phyloP scores from a whole-genome alignment of 1,284 basidiomycete genomes.

The Ustilago curta region DNA sequence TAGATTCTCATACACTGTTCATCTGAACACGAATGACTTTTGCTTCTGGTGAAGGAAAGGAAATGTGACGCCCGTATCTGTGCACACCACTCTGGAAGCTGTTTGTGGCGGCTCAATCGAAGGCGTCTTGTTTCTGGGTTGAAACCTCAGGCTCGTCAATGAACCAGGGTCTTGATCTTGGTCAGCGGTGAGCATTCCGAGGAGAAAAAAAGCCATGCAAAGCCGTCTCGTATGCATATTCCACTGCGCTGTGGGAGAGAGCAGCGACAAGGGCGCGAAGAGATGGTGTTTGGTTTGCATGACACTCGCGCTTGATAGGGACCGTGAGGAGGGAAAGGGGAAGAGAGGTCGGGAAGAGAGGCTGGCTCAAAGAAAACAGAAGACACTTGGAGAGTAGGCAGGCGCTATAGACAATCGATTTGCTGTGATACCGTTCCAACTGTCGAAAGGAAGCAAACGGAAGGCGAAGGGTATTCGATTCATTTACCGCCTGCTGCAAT shows the following conservation, averaged over 20 bases:
- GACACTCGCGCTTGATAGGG: conserved; percentile 13
- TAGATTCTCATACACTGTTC: background rate
- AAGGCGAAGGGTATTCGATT: background rate
- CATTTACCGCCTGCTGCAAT: conserved; percentile 10
- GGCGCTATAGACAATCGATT: background rate
- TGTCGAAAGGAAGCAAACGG: background rate
- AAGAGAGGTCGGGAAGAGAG: background rate
- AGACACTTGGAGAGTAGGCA: background rate
- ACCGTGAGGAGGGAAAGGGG: conserved; percentile 1
- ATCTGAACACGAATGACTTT: background rate
- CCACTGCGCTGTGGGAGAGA: conserved; percentile 8
- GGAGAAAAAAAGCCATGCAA: conserved; percentile 2
- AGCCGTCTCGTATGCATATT: background rate
- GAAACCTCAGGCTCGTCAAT: conserved; percentile 2
- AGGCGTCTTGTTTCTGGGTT: conserved; percentile 31
- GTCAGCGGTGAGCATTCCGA: conserved; percentile 1
- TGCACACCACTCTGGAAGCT: conserved; percentile 48
- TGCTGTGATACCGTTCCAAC: background rate
- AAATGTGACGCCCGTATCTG: conserved; percentile 58
- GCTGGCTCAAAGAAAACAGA: background rate
- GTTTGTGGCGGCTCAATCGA: conserved; percentile 49
- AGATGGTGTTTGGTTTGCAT: background rate
- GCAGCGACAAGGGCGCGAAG: conserved; percentile 12
- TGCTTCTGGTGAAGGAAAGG: too few relatives aligned
- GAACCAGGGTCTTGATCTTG: conserved; percentile 16